Evolutionary conservation across 2,329 filamentous ascomycete species (phyloP), one percentile per base, ranked within the genome.

Genomic region (Chaetomium sp.): DNA sequence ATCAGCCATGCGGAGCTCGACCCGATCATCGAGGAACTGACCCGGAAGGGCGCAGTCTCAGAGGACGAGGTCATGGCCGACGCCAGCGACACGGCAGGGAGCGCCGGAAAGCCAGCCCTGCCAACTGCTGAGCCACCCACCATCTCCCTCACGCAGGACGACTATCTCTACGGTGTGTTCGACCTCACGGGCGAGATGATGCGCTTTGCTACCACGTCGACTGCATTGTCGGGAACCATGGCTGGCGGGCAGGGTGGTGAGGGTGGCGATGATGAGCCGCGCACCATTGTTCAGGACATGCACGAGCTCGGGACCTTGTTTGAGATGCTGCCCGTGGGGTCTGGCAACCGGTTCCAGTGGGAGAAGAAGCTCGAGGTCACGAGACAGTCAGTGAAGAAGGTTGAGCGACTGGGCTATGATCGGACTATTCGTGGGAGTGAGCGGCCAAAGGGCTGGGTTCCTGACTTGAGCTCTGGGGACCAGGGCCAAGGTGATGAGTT

Each of bases 121-220:
- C 23, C 57, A 8, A 49, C 25, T 13, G 23, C 53, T 19, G 64
- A 57, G n/a, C 8, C 59, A 0, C 69, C 66, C 4, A 67, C 56
- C 3, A 83, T 97, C 2, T 72, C 81, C 0, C 81, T 97, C 23
- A 92, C 90, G 1, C 83, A 88, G 29, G 87, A 94, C 62, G 95
- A 99, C 77, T 98, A 97, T 75, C 79, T 97, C 64, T 89, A 95
- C 68, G 95, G 94, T 9, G 79, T 99, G 2, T 97, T 97, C 73
- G 95, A 99, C 76, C 85, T 98, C 70, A 93, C 93, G 1, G 95
- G 95, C 47, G 95, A 99, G 80, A 83, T 98, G 81, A 99, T 99
- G 95, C 86, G 93, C 33, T 98, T 97, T 77, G 93, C 92, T 0
- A 95, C 97, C 58, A 93, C 93, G 6, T 87, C 88, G 29, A 90